phyloP scores from a whole-genome alignment of 257 asterid genomes.

The Sherardia arvensis region DNA sequence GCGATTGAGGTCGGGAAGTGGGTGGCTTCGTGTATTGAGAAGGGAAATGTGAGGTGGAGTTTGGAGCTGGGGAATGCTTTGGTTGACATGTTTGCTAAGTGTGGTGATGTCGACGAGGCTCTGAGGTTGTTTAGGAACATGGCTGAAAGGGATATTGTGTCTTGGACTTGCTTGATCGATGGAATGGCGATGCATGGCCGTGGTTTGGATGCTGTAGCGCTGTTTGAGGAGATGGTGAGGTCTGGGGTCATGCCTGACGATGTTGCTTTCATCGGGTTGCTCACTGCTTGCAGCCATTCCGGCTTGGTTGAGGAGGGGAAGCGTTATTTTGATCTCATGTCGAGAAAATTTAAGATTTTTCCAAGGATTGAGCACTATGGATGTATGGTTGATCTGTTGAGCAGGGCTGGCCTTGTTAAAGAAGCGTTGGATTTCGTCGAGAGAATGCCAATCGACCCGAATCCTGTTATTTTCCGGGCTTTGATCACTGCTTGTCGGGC shows the following conservation, averaged over 20 bases:
- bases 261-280: constrained; percentile 59
- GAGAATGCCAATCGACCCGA: constrained; percentile 56
- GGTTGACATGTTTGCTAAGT: constrained; percentile 72
- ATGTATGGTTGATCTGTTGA: constrained; percentile 70
- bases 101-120: constrained; percentile 70
- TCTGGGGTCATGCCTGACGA: constrained; percentile 44
- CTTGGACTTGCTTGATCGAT: constrained; percentile 64
- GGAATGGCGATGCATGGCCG: constrained; percentile 72
- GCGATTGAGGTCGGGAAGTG: constrained; percentile 71
- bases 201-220: constrained; percentile 45
- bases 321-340: constrained; percentile 42
- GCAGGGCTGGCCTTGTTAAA: constrained; percentile 55
- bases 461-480: constrained; percentile 58
- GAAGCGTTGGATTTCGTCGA: constrained; percentile 54
- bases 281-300: constrained; percentile 81
- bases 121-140: constrained; percentile 41
- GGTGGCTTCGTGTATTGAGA: constrained; percentile 48
- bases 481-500: constrained; percentile 42
- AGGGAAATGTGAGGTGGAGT: constrained; percentile 40
- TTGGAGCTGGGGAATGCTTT: constrained; percentile 51
- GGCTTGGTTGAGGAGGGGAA: constrained; percentile 58
- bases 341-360: constrained; percentile 36
- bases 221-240: constrained; percentile 64
- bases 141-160: constrained; percentile 46
- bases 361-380: constrained; percentile 83